Base-by-base conservation (phyloP, 306 rosid genomes). In the Ormosia semicastrata region DNA sequence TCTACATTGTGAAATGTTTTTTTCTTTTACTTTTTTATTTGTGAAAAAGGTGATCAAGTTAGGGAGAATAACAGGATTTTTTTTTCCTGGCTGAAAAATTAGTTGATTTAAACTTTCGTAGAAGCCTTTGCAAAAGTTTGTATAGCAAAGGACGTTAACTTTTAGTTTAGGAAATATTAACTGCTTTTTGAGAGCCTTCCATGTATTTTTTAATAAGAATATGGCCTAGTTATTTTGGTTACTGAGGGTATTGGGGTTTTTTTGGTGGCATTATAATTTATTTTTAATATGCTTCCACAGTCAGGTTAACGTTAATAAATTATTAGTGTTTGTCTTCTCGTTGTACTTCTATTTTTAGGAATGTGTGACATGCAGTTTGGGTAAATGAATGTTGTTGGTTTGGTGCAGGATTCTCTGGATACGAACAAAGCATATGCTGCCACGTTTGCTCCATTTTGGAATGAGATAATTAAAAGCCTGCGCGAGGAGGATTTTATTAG, bases 401-500 rank as follows among this genome's bases (percentile, higher is more conserved):
- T 56, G 64, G 24, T 85, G 73, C 88, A 95, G 99, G 99, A 71
- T 71, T 81, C 99, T 87, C 93, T 85, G 73, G 89, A 88, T 76
- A 81, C 62, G 86, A 87, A 86, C 88, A 95, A 95, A 90, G 77
- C 65, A 54, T 53, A 90, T 89, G 99, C 99, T 18, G 93, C 96
- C 63, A 86, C 75, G 50, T 95, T 95, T 84, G 91, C 99, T 68
- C 99, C 98, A 73, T 92, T 93, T 87, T 95, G 99, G 99, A 95
- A 95, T 62, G 98, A 95, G 86, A 93, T 95, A 81, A 90, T 95
- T 71, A 95, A 92, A 84, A 90, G 98, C 78, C 82, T 95, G 81
- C 98, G 99, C 0, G 99, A 95, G 87, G 99, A 95, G 84, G 99
- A 95, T 88, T 95, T 82, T 68, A 90, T 95, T 66, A 92, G 98